Percentiles rank a stretch among this genome's conserved stretches.
phyloP scores from a whole-genome alignment of 2,329 filamentous ascomycete species.

The Ophiostoma sp. region DNA sequence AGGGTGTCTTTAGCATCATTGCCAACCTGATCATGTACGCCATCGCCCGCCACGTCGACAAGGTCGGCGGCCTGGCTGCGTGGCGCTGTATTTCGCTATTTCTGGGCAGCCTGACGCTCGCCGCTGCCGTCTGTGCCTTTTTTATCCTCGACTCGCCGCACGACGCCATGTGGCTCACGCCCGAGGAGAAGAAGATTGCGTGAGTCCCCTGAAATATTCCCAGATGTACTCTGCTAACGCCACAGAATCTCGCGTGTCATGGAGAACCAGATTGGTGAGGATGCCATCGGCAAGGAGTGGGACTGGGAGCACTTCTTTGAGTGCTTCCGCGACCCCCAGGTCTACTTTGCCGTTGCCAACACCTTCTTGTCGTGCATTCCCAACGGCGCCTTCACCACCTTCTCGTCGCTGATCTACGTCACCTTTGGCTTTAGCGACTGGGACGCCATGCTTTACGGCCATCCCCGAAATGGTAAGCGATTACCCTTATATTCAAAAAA shows the following conservation, averaged over 20 bases:
- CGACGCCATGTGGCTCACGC: background rate
- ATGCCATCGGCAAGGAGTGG: slow-evolving; percentile 1
- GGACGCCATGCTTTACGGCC: background rate
- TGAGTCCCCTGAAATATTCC: background rate
- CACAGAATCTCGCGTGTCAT: background rate
- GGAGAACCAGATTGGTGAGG: background rate
- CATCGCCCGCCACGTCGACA: background rate
- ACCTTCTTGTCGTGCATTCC: background rate
- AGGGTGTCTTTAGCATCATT: slow-evolving; percentile 7
- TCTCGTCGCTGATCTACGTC: background rate
- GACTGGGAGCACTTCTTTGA: background rate
- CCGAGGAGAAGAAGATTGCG: slow-evolving; percentile 6
- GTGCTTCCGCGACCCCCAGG: slow-evolving; percentile 1
- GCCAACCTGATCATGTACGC: slow-evolving; percentile 10
- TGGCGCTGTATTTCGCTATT: background rate
- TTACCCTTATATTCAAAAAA: too few species aligned
- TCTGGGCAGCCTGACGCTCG: background rate
- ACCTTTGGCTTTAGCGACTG: background rate
- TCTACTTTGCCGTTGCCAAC: background rate
- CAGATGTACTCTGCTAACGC: background rate
- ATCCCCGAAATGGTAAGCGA: background rate
- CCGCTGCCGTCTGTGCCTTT: background rate
- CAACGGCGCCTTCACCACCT: background rate
- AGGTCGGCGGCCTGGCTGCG: background rate
- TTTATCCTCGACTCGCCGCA: background rate